Conservation (phyloP, 768 basidiomycete genomes). For the Coprinellus micaceus region DNA sequence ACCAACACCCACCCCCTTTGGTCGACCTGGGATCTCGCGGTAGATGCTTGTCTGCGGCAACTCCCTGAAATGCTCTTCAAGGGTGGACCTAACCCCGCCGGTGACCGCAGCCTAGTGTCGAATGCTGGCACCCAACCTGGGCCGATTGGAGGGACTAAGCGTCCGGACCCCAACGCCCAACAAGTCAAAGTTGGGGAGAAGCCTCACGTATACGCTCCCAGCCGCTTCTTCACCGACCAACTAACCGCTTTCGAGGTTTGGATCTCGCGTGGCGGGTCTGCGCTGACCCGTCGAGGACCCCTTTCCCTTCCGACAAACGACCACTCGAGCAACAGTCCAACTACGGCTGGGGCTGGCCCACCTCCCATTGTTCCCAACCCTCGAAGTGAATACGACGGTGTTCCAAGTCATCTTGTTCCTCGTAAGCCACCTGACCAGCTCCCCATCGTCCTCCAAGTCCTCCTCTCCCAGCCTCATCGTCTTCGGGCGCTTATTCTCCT, state of each 20-base stretch:
- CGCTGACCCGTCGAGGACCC: slow-evolving; percentile 72
- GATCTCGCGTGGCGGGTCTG: slow-evolving; percentile 92
- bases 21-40: slow-evolving; percentile 97
- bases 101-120: slow-evolving; percentile 13
- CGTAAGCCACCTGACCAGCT: slow-evolving; percentile 95
- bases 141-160: slow-evolving; percentile 32
- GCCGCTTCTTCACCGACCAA: slow-evolving; percentile 93
- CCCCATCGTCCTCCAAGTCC: slow-evolving; percentile 94
- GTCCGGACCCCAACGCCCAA: slow-evolving; percentile 23
- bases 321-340: slow-evolving; percentile 9
- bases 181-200: slow-evolving; percentile 31
- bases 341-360: background rate
- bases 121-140: slow-evolving; percentile 35
- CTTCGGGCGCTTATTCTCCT: slow-evolving; percentile 92
- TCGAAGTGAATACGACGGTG: slow-evolving; percentile 27
- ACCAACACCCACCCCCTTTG: slow-evolving; percentile 97
- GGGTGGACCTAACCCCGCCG: background rate
- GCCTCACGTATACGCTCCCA: slow-evolving; percentile 75
- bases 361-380: slow-evolving; percentile 22
- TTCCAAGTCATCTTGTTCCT: slow-evolving; percentile 56
- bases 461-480: slow-evolving; percentile 93
- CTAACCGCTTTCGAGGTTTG: slow-evolving; percentile 97
- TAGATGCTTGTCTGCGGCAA: slow-evolving; percentile 90
- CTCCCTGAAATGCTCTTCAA: slow-evolving; percentile 76
- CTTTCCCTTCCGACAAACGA: slow-evolving; percentile 57